phyloP scores from a whole-genome alignment of 768 basidiomycete genomes.

The Lanmaoa pseudosensibilis region DNA sequence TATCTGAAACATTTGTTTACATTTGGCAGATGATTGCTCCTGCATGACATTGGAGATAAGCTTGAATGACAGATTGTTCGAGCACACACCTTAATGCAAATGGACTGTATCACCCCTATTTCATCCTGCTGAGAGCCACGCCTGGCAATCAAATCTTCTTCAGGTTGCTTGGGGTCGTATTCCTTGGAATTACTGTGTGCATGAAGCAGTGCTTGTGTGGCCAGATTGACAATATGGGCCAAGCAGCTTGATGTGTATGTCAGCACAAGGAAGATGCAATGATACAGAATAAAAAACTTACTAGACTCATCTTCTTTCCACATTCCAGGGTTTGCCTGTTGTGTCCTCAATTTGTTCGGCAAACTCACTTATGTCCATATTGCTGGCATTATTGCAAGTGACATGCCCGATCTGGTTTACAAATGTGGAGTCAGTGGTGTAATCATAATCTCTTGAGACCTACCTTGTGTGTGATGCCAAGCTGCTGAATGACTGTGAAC shows the following conservation, averaged over 20 bases:
- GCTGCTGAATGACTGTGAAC: slow-evolving; percentile 32
- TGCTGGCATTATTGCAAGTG: no score
- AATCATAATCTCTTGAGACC: no score
- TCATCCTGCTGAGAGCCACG: neutral
- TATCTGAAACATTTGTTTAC: neutral
- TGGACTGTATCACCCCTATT: neutral
- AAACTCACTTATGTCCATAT: slow-evolving; percentile 33
- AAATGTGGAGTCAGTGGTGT: no score
- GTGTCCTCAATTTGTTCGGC: neutral
- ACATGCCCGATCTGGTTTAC: no score
- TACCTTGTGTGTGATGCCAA: slow-evolving; percentile 30
- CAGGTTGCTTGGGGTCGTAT: neutral
- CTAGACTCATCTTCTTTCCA: neutral
- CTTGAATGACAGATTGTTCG: neutral
- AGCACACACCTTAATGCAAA: neutral
- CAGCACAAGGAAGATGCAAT: no score
- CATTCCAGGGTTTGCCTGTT: neutral
- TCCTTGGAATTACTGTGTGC: neutral
- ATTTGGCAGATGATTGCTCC: neutral
- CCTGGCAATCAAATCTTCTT: neutral
- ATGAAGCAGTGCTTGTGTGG: neutral
- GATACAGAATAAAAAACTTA: neutral
- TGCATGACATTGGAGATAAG: neutral
- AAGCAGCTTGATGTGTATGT: neutral
- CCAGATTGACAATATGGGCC: neutral